These are phyloP conservation scores for Bruguiera parviflora DNA, from an alignment of 345 rosid species.

Conservation along the genomic window DNA sequence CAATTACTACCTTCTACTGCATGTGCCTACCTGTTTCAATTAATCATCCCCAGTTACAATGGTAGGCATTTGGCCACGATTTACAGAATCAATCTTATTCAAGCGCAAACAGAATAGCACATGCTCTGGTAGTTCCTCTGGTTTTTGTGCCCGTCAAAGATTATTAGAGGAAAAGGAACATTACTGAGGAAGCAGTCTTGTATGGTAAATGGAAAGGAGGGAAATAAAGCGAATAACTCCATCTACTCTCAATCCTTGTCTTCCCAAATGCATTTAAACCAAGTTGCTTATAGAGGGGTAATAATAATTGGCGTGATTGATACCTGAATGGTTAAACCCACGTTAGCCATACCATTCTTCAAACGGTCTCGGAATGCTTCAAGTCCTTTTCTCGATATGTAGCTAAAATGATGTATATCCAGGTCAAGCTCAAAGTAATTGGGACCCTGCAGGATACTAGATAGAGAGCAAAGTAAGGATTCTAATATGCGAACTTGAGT, in stretches of 20 bases:
- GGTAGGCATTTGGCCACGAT: slow-evolving; percentile 69
- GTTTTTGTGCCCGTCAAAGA: slow-evolving; percentile 77
- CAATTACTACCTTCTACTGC: not conserved
- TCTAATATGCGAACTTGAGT: not conserved
- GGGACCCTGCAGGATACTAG: slow-evolving; percentile 49
- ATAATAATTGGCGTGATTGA: not conserved
- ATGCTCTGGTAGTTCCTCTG: slow-evolving; percentile 84
- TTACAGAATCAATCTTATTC: slow-evolving; percentile 66
- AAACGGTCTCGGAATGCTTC: slow-evolving; percentile 71
- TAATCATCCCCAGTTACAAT: slow-evolving; percentile 39
- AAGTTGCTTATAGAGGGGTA: not conserved
- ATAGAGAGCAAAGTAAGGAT: not conserved
- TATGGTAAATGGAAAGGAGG: no score
- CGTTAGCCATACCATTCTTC: slow-evolving; percentile 55
- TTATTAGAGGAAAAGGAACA: not conserved
- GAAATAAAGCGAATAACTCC: no score
- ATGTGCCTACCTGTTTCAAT: slow-evolving; percentile 3
- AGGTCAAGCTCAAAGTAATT: slow-evolving; percentile 81
- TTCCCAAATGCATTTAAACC: not conserved
- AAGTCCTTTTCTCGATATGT: slow-evolving; percentile 82
- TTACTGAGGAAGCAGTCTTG: not conserved
- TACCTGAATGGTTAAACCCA: slow-evolving; percentile 94
- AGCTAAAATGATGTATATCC: slow-evolving; percentile 80
- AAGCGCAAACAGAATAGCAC: slow-evolving; percentile 66
- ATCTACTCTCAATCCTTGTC: no score